Evolutionary conservation across 2,329 filamentous ascomycete genomes (phyloP), one percentile per base, ranked within the genome.

Genomic region (Fusarium drepaniforme): DNA sequence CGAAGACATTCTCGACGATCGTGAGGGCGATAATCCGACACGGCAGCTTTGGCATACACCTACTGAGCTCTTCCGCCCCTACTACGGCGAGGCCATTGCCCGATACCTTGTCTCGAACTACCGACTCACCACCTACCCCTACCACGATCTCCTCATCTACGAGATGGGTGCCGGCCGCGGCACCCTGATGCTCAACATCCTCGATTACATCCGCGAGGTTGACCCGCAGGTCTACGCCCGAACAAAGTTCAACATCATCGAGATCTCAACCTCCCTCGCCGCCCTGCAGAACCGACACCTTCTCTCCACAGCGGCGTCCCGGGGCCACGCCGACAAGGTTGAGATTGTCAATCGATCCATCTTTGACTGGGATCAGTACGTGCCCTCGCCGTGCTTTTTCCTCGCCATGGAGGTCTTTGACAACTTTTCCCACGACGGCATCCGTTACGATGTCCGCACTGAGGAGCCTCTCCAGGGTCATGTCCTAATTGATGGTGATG

Each of bases 11-110:
- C 90, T 99, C 68, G 97, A 99, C 82, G 90, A 89, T 56, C 88
- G 90, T 68, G 87, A 92, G 25, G 84, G 84, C 62, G 90, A 90
- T 57, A 91, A 93, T 66, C 94, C 85, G 58, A 93, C 94, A 46
- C 91, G 97, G 12, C 97, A 99, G 85, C 88, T 99, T 56, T 99
- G 97, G 97, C 97, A 99, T 83, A 99, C 97, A 15, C 97, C 97
- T 0, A 99, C 97, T 0, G 97, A 99, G 86, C 91, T 99, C 23
- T 99, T 99, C 86, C 91, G 94, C 37, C 97, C 97, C 0, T 97
- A 96, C 84, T 99, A 99, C 82, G 97, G 96, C 81, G 96, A 99
- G 87, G 94, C 97, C 38, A 94, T 99, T 77, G 97, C 96, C n/a
- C 93, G 96, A 23, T 98, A 98, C 83, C 90, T 99, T 53, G 92